Evolutionary conservation across 2,329 filamentous ascomycete genomes (phyloP), one percentile per base, ranked within the genome.

Genomic region (Diaporthe longicolla): DNA sequence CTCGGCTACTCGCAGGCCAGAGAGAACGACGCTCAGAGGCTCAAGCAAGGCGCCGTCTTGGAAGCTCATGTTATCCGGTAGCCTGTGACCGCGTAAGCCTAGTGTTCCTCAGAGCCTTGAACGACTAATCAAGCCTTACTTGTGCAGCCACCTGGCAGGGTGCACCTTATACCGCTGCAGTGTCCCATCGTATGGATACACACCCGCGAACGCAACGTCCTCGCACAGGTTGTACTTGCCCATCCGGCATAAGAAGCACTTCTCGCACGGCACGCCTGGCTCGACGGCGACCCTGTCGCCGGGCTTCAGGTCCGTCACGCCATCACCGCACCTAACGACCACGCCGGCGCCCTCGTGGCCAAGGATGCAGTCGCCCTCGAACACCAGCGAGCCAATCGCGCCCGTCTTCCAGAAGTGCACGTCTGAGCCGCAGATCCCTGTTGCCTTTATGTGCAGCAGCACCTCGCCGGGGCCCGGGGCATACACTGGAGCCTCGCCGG

Each of bases 371-470:
- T 92, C 89, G 26, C 88, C 88, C 73, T 91, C 87, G 17, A 93
- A 88, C 1, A 90, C 86, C 2, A 93, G 84, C 2, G 87, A 85
- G 3, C 92, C 92, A 78, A 93, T 93, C 17, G 87, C 83, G 32
- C 92, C 92, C 0, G 85, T 84, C 77, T 91, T 90, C 91, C 91
- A 93, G 77, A 93, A 91, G 79, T 93, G 91, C 76, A 93, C 88
- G 77, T 93, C 91, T 0, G 91, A 93, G 54, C 91, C 91, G 81
- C 91, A 93, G 50, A 93, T 89, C 57, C 91, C 91, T 4, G 90
- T 92, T 1, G 87, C 86, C 79, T 90, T 91, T 77, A 93, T 86
- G 74, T 92, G 90, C 13, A 93, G 77, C 1, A 92, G 81, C 1
- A 89, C 90, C 76, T 92, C 88, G 21, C 87, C 88, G 9, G 82